Percentiles rank a stretch among this genome's conserved stretches.
Conservation (phyloP, 306 rosid genomes). For the Echinosophora koreensis region DNA sequence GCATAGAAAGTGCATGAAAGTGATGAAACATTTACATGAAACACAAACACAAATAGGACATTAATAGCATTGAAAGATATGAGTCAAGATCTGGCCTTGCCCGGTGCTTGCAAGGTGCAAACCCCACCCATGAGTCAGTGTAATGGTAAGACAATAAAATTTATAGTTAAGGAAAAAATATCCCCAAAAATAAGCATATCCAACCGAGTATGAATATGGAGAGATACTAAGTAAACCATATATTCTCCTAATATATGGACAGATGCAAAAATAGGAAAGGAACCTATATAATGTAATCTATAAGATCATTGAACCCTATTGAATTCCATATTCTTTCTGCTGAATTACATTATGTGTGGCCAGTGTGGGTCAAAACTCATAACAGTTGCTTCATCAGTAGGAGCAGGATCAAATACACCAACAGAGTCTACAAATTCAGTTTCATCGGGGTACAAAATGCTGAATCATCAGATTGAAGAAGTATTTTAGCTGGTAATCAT, state of each 20-base stretch:
- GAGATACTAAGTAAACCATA: not conserved
- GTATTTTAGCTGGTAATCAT: constrained; percentile 12
- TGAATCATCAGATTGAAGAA: not conserved
- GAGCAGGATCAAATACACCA: constrained; percentile 66
- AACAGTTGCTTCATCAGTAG: constrained; percentile 72
- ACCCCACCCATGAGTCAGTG: constrained; percentile 83
- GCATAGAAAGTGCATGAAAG: too few relatives aligned
- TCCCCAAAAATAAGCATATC: not conserved
- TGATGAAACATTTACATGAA: too few relatives aligned
- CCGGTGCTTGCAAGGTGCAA: constrained; percentile 83
- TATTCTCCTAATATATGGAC: not conserved
- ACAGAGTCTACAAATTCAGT: constrained; percentile 70
- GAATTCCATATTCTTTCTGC: constrained; percentile 11
- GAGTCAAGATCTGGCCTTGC: constrained; percentile 79
- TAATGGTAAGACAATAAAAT: constrained; percentile 50
- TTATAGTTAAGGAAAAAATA: too few relatives aligned
- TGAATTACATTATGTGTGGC: constrained; percentile 37
- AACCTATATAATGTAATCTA: not conserved
- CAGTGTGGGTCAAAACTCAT: too few relatives aligned
- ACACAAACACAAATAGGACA: too few relatives aligned
- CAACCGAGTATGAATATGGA: constrained; percentile 1
- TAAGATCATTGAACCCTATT: not conserved
- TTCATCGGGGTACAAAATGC: constrained; percentile 72
- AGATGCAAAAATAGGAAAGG: not conserved
- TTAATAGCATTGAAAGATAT: too few relatives aligned